Base-by-base conservation (phyloP, 2,329 filamentous ascomycete species). In the Trichoderma atroviride region DNA sequence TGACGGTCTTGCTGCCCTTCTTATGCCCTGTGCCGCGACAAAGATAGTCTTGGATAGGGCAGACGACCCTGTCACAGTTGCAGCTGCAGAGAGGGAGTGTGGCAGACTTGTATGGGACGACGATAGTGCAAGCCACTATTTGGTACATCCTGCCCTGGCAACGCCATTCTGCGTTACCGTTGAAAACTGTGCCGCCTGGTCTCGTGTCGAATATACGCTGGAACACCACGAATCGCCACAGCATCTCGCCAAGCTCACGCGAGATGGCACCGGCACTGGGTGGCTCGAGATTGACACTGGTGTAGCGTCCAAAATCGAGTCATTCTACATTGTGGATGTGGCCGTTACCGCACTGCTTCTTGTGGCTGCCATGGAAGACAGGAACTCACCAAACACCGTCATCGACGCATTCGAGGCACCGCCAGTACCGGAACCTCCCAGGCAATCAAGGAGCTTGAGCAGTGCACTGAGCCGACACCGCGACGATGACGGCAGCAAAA, bases 61-160 rank as follows among this genome's bases (percentile, higher is more conserved):
- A 3, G 83, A 86, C 55, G 88, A 91, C 75, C 82, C 85, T 2
- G 82, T 85, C 0, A 85, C 90, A 11, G 83, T 89, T 4, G 83
- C 84, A 69, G 86, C 89, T 40, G 91, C 91, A 0, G 88, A 91
- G 76, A 84, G 86, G 37, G 91, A 93, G 79, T 89, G 88, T 73
- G 91, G 88, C 29, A 85, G 89, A 2, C 85, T 94, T 2, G 87
- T 92, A n/a, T 93, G 90, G 87, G 88, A 91, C 74, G 85, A 87
- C 35, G 88, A 91, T 74, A 85, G 82, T 69, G 78, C 79, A 6
- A 85, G 81, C 73, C 85, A 89, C 77, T 91, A 87, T 76, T 81
- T 91, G n/a, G 87, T 86, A 33, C 88, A 90, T 75, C 87, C 87
- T 2, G 86, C 87, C 0, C 82, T 90, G 22, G 85, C 86, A n/a